These are phyloP conservation scores for Pelargonium myrrhifolium DNA, from an alignment of 441 rosid species.

Conservation along the genomic window DNA sequence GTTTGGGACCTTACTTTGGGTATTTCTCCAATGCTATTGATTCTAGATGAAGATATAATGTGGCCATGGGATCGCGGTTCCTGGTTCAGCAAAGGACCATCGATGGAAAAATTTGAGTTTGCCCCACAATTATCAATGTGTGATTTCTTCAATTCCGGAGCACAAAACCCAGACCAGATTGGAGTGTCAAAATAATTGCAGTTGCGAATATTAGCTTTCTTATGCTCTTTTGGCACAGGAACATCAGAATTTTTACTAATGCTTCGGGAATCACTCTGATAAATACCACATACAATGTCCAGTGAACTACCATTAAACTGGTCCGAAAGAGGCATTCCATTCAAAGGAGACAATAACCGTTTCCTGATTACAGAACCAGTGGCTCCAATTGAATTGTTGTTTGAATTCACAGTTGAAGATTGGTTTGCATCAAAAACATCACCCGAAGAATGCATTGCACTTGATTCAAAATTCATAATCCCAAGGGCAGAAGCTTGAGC, in stretches of 20 bases:
- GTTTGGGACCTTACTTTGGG: constrained; percentile 24
- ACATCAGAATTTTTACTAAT: constrained; percentile 17
- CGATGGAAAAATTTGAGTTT: constrained; percentile 22
- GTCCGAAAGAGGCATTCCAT: constrained; percentile 36
- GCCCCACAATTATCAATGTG: constrained; percentile 18
- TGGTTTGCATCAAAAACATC: constrained; percentile 26
- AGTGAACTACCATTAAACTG: constrained; percentile 31
- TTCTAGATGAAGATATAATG: constrained; percentile 16
- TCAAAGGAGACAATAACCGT: constrained; percentile 41
- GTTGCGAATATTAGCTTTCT: constrained; percentile 41
- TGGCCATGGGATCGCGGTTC: constrained; percentile 20
- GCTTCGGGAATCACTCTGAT: constrained; percentile 17
- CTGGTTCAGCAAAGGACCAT: constrained; percentile 27
- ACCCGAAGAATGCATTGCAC: constrained; percentile 24
- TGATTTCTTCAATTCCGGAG: constrained; percentile 24
- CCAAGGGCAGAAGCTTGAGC: constrained; percentile 33
- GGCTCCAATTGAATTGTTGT: constrained; percentile 21
- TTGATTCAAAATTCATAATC: constrained; percentile 42
- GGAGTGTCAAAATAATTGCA: constrained; percentile 23
- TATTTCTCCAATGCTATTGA: constrained; percentile 21
- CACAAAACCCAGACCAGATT: constrained; percentile 20
- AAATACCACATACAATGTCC: constrained; percentile 29
- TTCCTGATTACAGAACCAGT: constrained; percentile 36
- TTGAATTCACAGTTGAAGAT: constrained; percentile 23
- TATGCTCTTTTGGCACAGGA: constrained; percentile 34